A percentile compares a stretch with the other conserved stretches of the same genome.
Conservation (phyloP, 1,284 basidiomycete genomes). For the Stereum hirsutum region DNA sequence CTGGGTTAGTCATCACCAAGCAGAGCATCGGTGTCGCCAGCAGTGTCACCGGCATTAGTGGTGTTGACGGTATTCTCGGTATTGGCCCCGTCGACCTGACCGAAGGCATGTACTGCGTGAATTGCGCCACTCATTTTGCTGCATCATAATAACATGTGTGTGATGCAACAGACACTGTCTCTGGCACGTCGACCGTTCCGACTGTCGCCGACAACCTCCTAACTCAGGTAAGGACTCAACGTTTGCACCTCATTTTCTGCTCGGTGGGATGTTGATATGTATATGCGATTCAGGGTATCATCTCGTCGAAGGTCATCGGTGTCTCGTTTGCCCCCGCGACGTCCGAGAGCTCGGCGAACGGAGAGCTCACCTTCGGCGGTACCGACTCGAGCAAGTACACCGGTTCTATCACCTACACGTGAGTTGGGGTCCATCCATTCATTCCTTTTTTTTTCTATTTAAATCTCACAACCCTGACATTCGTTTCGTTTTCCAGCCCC, state of each 20-base stretch:
- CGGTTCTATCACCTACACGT: slow-evolving; percentile 35
- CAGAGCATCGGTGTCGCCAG: slow-evolving; percentile 55
- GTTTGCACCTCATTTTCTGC: too few species aligned
- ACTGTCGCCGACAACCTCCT: slow-evolving; percentile 47
- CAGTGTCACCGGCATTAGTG: slow-evolving; percentile 25
- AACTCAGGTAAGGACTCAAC: too few species aligned
- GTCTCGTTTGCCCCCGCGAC: slow-evolving; percentile 38
- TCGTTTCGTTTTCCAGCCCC: slow-evolving; percentile 23
- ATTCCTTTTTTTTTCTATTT: too few species aligned
- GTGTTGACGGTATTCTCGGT: slow-evolving; percentile 47
- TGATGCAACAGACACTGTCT: slow-evolving; percentile 18
- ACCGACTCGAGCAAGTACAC: slow-evolving; percentile 37
- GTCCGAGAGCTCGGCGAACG: slow-evolving; percentile 12
- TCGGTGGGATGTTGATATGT: too few species aligned
- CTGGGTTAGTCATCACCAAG: slow-evolving; percentile 19
- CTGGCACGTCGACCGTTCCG: slow-evolving; percentile 23
- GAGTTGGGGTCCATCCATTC: slow-evolving; percentile 16
- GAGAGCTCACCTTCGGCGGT: slow-evolving; percentile 31
- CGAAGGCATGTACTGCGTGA: slow-evolving; percentile 21
- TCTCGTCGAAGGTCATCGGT: slow-evolving; percentile 29
- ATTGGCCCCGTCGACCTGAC: slow-evolving; percentile 44
- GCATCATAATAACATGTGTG: slow-evolving; percentile 10
- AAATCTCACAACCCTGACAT: slow-evolving; percentile 1
- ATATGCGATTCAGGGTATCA: slow-evolving; percentile 27
- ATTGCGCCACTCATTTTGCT: too few species aligned